A percentile compares a stretch with the other conserved stretches of the same genome.
Evolutionary conservation across 805 yeast genomes (phyloP).

Genomic region (Candida railenensis): DNA sequence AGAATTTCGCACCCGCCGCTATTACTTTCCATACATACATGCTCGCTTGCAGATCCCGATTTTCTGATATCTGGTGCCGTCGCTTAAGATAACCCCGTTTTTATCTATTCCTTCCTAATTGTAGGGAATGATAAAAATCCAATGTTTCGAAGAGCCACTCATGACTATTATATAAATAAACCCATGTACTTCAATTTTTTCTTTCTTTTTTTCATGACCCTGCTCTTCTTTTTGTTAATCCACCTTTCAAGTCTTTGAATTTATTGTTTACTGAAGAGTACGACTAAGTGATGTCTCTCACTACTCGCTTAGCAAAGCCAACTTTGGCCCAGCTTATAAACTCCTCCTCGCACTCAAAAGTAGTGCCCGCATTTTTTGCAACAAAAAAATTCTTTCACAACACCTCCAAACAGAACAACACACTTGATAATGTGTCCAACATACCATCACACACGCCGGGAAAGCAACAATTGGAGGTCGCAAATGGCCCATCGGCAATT

Average conservation of each 20-base stretch:
- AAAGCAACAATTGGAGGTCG: neutral
- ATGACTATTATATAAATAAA: neutral
- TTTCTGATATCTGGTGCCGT: neutral
- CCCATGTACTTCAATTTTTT: neutral
- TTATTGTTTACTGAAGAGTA: neutral
- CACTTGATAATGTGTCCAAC: slow-evolving; percentile 2
- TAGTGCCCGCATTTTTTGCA: neutral
- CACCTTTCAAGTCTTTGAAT: no score
- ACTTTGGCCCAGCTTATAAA: neutral
- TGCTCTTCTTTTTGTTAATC: neutral
- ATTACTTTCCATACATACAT: neutral
- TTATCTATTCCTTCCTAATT: neutral
- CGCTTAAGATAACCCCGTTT: slow-evolving; percentile 1
- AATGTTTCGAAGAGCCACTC: neutral
- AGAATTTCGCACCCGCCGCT: no score
- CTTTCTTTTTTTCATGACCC: neutral
- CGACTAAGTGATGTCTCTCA: neutral
- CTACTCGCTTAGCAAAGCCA: neutral
- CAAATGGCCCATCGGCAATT: neutral
- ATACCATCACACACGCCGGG: neutral
- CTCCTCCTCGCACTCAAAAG: neutral
- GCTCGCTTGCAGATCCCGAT: neutral
- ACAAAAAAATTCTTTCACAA: slow-evolving; percentile 2
- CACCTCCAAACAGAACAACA: slow-evolving; percentile 4
- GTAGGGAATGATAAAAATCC: neutral